These are phyloP conservation scores for Inonotus hispidus DNA, from an alignment of 1,284 basidiomycete species.

Conservation along the genomic window DNA sequence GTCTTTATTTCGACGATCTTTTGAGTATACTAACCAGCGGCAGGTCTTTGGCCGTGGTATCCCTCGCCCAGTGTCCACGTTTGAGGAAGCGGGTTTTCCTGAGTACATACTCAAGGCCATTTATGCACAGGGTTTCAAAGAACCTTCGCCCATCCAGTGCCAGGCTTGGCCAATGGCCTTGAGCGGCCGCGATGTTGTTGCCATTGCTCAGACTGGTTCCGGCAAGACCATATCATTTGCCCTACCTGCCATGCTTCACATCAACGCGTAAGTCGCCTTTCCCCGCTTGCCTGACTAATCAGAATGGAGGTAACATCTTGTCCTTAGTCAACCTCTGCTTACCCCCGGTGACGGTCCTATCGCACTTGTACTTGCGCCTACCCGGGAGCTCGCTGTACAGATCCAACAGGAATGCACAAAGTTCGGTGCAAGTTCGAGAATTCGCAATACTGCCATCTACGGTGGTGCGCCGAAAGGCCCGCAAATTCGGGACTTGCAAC, in stretches of 20 bases:
- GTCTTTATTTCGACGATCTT: conserved; percentile 11
- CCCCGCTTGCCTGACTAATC: background rate
- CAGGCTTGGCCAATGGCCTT: conserved; percentile 99
- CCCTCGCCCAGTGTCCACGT: conserved; percentile 86
- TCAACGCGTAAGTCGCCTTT: conserved; percentile 81
- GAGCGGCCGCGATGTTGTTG: conserved; percentile 90
- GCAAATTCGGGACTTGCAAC: conserved; percentile 95
- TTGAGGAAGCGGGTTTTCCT: conserved; percentile 94
- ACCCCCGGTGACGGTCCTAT: conserved; percentile 95
- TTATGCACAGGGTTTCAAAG: conserved; percentile 85
- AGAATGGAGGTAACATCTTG: background rate
- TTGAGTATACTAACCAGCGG: conserved; percentile 15
- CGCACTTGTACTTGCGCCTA: conserved; percentile 93
- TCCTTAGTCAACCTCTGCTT: conserved; percentile 82
- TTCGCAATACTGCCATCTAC: conserved; percentile 98
- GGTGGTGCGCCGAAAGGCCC: conserved; percentile 98
- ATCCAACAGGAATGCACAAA: conserved; percentile 99
- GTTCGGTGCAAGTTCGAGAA: conserved; percentile 87
- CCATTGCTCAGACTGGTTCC: conserved; percentile 95
- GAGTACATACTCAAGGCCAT: conserved; percentile 95
- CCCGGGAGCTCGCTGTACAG: conserved; percentile 97
- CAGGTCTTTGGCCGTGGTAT: conserved; percentile 87
- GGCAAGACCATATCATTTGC: conserved; percentile 99
- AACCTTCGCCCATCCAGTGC: conserved; percentile 94
- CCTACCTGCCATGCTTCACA: conserved; percentile 97